Percentiles rank a stretch among this genome's conserved stretches.
These are phyloP conservation scores for Alternaria burnsii DNA, from an alignment of 2,329 filamentous ascomycete species.

Conservation along the genomic window DNA sequence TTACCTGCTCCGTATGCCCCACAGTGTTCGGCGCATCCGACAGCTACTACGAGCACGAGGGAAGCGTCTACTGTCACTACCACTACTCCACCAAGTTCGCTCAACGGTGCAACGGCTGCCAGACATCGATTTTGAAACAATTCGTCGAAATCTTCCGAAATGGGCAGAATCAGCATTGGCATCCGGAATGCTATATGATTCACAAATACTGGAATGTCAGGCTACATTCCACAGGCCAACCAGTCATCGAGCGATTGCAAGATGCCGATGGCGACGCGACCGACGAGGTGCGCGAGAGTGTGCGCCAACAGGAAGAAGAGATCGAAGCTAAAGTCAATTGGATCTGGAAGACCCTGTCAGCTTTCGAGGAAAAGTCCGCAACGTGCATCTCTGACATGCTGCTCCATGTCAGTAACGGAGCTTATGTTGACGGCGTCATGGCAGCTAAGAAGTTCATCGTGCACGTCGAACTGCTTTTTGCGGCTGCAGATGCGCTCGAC, in stretches of 20 bases:
- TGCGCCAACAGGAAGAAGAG: conserved; percentile 85
- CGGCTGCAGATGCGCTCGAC: conserved; percentile 86
- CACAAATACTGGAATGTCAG: conserved; percentile 99
- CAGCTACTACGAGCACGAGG: conserved; percentile 98
- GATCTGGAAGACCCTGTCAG: conserved; percentile 97
- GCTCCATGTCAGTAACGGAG: conserved; percentile 95
- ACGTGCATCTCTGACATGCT: conserved; percentile 99
- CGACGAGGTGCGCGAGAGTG: conserved; percentile 74
- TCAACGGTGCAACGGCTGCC: conserved; percentile 94
- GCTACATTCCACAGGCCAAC: conserved; percentile 61
- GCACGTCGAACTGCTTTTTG: conserved; percentile 93
- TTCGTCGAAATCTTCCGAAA: conserved; percentile 99
- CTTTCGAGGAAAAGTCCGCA: conserved; percentile 96
- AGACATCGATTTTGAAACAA: conserved; percentile 96
- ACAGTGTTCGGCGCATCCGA: conserved; percentile 98
- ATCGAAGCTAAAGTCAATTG: conserved; percentile 98
- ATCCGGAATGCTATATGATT: conserved; percentile 99
- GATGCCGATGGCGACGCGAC: conserved; percentile 64
- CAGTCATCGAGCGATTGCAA: conserved; percentile 46
- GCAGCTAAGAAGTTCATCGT: conserved; percentile 96
- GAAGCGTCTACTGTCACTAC: conserved; percentile 96
- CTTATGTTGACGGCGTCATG: conserved; percentile 92
- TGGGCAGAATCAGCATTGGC: conserved; percentile 98
- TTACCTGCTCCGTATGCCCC: conserved; percentile 95
- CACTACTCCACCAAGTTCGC: conserved; percentile 98